Base-by-base conservation (phyloP, 768 basidiomycete genomes). In the Termitomyces titanicus region DNA sequence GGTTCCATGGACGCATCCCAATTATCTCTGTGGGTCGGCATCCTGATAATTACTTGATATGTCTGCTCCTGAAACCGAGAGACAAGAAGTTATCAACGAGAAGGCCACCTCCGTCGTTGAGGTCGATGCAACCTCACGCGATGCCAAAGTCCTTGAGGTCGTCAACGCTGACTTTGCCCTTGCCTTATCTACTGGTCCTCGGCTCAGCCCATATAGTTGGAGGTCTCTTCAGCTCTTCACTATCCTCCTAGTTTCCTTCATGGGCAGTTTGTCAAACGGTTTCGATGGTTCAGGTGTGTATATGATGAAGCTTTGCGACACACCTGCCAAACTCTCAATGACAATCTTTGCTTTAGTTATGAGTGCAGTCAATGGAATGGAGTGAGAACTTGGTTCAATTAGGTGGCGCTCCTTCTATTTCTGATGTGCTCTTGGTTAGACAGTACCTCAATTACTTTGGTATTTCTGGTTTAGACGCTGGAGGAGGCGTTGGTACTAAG, bases 311-410 rank as follows among this genome's bases (percentile, higher is more conserved):
- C 31, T 44, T 49, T 45, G 27, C 39, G 24, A 29, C 5, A 22
- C 37, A 38, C 47, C 51, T 50, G 24, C 8, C 37, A 38, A 27
- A 5, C 49, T 24, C 51, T 29, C 31, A 29, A 20, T 42, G 5
- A 15, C 34, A 10, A 43, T 6, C 34, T 37, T 27, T 34, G 22
- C 53, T 17, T 17, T 40, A 77, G 77, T 79, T 18, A 78, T 79
- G 75, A 73, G 74, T 60, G 76, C 74, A 17, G 71, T 78, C 31
- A 78, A 76, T 57, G 76, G 74, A 40, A 77, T 79, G 78, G 62
- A 72, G 76, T 78, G 62, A 20, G 73, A 64, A 40, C 2, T 35
- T 29, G 50, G 2, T 47, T 17, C 39, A 38, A 22, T 38, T 0
- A 8, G 15, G 5, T 39, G 9, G 17, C 10, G 29, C 27, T n/a